Conservation (phyloP, 2,329 filamentous ascomycete genomes). For the Botrytis cinerea region DNA sequence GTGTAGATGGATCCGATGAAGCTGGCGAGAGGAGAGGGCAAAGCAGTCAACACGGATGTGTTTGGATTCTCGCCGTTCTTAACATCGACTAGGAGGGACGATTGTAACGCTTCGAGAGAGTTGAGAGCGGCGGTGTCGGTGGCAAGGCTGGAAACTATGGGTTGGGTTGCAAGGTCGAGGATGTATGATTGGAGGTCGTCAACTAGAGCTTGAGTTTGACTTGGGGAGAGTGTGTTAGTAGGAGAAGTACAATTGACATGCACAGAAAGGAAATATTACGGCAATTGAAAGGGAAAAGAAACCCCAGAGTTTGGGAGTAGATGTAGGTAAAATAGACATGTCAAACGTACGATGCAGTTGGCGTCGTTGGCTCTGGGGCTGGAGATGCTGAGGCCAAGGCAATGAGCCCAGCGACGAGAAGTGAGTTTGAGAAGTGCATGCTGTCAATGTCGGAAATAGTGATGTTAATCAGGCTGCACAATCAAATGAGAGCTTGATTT, state of each 20-base stretch:
- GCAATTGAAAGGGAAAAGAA: neutral
- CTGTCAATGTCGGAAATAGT: neutral
- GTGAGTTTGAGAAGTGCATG: conserved; percentile 16
- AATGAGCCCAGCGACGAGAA: conserved; percentile 20
- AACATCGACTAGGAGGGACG: conserved; percentile 10
- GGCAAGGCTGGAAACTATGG: conserved; percentile 21
- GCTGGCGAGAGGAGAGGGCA: conserved; percentile 24
- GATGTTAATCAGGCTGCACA: neutral
- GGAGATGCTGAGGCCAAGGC: conserved; percentile 22
- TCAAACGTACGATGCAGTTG: conserved; percentile 22
- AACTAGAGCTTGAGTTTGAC: conserved; percentile 21
- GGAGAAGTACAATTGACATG: neutral
- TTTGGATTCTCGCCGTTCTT: conserved; percentile 7
- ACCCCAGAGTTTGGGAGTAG: neutral
- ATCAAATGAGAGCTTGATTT: neutral
- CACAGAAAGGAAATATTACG: neutral
- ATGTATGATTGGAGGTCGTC: conserved; percentile 21
- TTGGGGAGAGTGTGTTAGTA: conserved; percentile 2
- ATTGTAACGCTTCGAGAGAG: conserved; percentile 15
- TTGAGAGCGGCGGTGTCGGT: conserved; percentile 24
- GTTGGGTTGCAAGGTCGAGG: conserved; percentile 19
- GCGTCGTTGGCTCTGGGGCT: conserved; percentile 15
- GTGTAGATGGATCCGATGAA: conserved; percentile 24
- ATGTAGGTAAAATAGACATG: too few species aligned
- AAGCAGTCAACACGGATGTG: conserved; percentile 9